Base-by-base conservation (phyloP, 148 eudicot genomes). In the Arbutus unedo region DNA sequence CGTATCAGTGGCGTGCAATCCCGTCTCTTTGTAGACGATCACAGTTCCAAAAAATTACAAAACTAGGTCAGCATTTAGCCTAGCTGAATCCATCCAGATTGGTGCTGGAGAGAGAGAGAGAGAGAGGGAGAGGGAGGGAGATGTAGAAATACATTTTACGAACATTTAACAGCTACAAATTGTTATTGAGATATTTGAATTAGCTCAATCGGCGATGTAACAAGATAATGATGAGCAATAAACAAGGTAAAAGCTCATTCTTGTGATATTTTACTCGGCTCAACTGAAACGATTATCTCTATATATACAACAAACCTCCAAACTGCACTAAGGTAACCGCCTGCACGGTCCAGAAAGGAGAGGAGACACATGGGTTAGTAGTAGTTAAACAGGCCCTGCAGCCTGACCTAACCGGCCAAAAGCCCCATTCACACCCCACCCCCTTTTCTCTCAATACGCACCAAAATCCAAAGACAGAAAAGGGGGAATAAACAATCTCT, bases 291-390 rank as follows among this genome's bases (percentile, higher is more conserved):
- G 62, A 79, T 68, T 31, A 64, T 79, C 85, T 79, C 81, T 76
- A 82, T 88, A 88, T 88, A 66, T 88, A 86, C 86, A 88, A 84
- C 76, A 80, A 74, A 71, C 75, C 82, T 53, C 84, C 83, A 21
- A 72, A 57, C 87, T 55, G 83, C 77, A 47, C 83, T 80, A 74
- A 25, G 71, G 11, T 66, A 5, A 3, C 72, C 83, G 57, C 75
- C 49, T 51, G 64, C 77, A 18, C 49, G 19, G 74, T 50, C 82
- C 84, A 80, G 83, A 76, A 70, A 86, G 77, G 21, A 60, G 67
- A 31, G 6, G 54, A 6, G 19, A 79, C 59, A 70, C 56, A 54
- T 25, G 57, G 80, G 79, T 81, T 83, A 75, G 81, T 57, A 68
- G 79, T 68, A 66, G 71, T 41, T 38, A 81, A 18, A 10, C 10